Percentiles rank a stretch among this genome's conserved stretches.
These are phyloP conservation scores for Telfairia occidentalis DNA, from an alignment of 331 rosid species.

Conservation along the genomic window DNA sequence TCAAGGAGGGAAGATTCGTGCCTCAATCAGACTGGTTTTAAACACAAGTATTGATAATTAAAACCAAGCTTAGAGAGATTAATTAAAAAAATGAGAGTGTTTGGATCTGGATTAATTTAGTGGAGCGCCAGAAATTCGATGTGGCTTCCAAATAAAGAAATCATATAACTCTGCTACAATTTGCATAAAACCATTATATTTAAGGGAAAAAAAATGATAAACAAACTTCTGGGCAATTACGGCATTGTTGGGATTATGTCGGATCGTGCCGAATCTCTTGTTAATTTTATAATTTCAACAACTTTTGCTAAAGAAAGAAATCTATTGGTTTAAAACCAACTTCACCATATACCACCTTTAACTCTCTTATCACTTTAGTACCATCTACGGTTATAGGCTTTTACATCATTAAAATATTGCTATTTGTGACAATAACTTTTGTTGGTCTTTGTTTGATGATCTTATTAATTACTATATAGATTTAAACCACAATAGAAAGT, in stretches of 20 bases:
- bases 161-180: not conserved
- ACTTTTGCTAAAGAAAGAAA: not conserved
- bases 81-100: not conserved
- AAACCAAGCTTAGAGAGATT: not conserved
- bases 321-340: conserved; percentile 1
- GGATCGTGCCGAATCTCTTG: not conserved
- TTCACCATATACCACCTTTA: not conserved
- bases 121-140: not conserved
- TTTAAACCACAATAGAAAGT: too few species aligned
- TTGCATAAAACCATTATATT: too few species aligned
- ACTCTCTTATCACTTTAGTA: not conserved
- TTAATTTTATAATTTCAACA: not conserved
- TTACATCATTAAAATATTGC: not conserved
- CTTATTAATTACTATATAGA: not conserved
- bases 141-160: not conserved
- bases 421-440: not conserved
- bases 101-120: not conserved
- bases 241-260: conserved; percentile 9
- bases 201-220: not conserved
- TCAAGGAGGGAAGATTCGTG: conserved; percentile 7
- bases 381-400: not conserved
- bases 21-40: not conserved
- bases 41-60: not conserved
- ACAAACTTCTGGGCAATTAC: not conserved
- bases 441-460: not conserved